Base-by-base conservation (phyloP, 2,329 filamentous ascomycete species). In the Salinomyces thailandicus region DNA sequence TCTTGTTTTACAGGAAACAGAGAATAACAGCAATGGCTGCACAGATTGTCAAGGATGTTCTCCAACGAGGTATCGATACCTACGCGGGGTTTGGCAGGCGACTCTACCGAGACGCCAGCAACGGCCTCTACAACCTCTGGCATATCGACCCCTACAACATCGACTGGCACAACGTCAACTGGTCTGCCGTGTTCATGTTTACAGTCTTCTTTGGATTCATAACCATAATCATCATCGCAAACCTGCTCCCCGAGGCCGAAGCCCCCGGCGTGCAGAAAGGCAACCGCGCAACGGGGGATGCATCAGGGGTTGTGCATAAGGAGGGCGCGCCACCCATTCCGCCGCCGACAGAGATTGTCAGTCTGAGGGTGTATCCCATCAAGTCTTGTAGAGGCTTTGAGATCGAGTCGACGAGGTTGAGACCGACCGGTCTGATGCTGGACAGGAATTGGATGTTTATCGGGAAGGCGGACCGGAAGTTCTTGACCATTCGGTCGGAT, bases 381-480 rank as follows among this genome's bases (percentile, higher is more conserved):
- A 80, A 80, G 51, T 79, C 75, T 42, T 80, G 77, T 47, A 73
- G 77, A 31, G 76, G 76, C 7, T 64, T 80, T 46, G 62, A 68
- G 27, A 60, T 79, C 7, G 53, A 66, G 12, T 66, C 62, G 2
- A 66, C 72, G 2, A 62, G 59, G 4, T 61, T 80, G 1, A 62
- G 69, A 20, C 66, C 64, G 31, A 68, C 72, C 3, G 76, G 76
- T 0, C 63, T 80, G 8, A 72, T 75, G 30, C 62, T 79, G 9
- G 77, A 80, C 52, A 64, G 76, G 5, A 69, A 73, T 44, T 80
- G 76, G 75, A 80, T 80, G 76, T 75, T 79, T 55, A 65, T 78
- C 32, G 66, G 71, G 20, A 40, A 40, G 14, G 64, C 67, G 2
- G 59, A 66, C 12, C 63, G 61, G 4, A 66, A 74, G 38, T 79